Percentiles rank a stretch among this genome's conserved stretches.
phyloP scores from a whole-genome alignment of 1,284 basidiomycete species.

The Ceratobasidium sp. region DNA sequence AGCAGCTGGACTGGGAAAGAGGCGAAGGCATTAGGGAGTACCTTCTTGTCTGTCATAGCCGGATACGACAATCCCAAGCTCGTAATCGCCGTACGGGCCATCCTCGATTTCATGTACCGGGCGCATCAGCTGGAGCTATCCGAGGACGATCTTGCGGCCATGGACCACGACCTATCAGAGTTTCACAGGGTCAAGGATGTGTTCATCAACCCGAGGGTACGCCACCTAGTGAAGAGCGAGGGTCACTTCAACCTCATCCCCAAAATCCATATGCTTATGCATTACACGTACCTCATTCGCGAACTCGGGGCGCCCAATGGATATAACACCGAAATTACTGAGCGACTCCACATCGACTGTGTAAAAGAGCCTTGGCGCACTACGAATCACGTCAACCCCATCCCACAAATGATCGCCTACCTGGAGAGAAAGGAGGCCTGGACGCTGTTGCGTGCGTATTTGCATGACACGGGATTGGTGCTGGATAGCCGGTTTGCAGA shows the following conservation, averaged over 20 bases:
- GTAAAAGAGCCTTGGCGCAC: not conserved
- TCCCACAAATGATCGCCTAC: not conserved
- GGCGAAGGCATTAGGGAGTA: slow-evolving; percentile 24
- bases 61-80: not conserved
- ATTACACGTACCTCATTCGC: not conserved
- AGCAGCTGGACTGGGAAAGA: slow-evolving; percentile 44
- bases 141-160: not conserved
- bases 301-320: not conserved
- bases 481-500: not conserved
- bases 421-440: not conserved
- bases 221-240: not conserved
- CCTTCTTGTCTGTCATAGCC: not conserved
- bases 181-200: not conserved
- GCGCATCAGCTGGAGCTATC: slow-evolving; percentile 9
- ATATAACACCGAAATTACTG: not conserved
- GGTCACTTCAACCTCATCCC: slow-evolving; percentile 21
- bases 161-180: not conserved
- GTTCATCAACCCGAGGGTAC: not conserved
- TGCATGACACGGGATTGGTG: not conserved
- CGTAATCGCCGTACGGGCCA: slow-evolving; percentile 45
- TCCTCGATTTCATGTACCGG: slow-evolving; percentile 46
- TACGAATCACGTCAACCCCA: not conserved
- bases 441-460: not conserved
- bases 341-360: not conserved
- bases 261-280: slow-evolving; percentile 39